Evolutionary conservation across 805 yeast species (phyloP), one percentile per base, ranked within the genome.

Genomic region (Dipodascus geniculatus): DNA sequence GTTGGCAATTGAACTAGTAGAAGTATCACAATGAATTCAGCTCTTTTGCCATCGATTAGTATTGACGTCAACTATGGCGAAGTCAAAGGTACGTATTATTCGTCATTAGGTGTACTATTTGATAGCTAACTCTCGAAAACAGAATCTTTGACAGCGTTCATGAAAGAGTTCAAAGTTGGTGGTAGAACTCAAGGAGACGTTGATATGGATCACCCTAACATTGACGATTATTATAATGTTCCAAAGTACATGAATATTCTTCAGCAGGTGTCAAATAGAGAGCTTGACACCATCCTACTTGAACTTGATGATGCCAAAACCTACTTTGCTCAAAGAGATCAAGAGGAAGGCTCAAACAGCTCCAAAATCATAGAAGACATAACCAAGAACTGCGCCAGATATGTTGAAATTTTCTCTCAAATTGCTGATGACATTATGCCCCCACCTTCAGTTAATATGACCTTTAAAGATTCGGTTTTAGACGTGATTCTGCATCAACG

Each of bases 401-500:
- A 83, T 64, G 69, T 81, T 22, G 97, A 91, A 61, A 64, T 93
- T 23, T 85, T 95, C 64, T 76, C 87, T 51, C 71, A 74, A 50
- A 82, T 82, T 16, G 79, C 87, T 48, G 99, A 93, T 69, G 82
- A 80, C 50, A 67, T 87, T 55, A 78, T 91, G 79, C 99, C 99
- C 0, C 77, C 75, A 57, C 91, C 98, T n/a, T 83, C 93, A 1
- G 80, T 76, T 51, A 90, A 86, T 56, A 74, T 91, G 52, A 72
- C 82, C 48, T 87, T 85, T 65, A 81, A 82, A 60, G 96, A 88
- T 66, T 96, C 87, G 60, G 98, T 93, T 11, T 72, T 93, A 58
- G 99, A 93, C 65, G 95, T 93, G 55, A 87, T 93, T 54, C 74
- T 90, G 59, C 90, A 87, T 64, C 98, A 93, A 72, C 79, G 99